phyloP scores from a whole-genome alignment of 768 basidiomycete genomes.

The Suillus sp. region DNA sequence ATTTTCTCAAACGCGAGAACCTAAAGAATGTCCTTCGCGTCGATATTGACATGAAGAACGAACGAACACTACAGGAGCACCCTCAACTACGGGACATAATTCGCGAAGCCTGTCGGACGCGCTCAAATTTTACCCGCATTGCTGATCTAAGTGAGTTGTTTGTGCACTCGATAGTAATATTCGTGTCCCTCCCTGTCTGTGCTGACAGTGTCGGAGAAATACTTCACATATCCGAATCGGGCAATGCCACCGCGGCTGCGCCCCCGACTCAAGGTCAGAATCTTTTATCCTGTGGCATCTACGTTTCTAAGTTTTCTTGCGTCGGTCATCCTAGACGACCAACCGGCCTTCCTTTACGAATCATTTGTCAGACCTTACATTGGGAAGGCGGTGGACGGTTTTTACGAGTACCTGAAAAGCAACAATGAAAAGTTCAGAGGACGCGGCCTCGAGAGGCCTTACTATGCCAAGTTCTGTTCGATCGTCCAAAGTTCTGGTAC shows the following conservation, averaged over 20 bases:
- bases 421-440: slow-evolving; percentile 11
- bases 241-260: not conserved
- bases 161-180: not conserved
- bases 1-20: not conserved
- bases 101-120: not conserved
- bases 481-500: slow-evolving; percentile 25
- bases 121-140: not conserved
- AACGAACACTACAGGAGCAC: not conserved
- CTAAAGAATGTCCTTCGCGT: too few relatives aligned
- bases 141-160: not conserved
- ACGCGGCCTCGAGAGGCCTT: not conserved
- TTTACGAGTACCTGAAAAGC: slow-evolving; percentile 22
- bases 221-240: not conserved
- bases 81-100: too few relatives aligned
- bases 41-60: too few relatives aligned
- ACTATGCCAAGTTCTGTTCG: slow-evolving; percentile 18
- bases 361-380: slow-evolving; percentile 10
- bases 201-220: not conserved
- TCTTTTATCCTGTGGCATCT: not conserved
- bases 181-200: too few relatives aligned
- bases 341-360: not conserved
- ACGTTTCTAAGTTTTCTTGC: too few relatives aligned
- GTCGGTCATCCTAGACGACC: too few relatives aligned
- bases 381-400: slow-evolving; percentile 17
- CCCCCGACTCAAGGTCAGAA: not conserved